Conservation (phyloP, 129 eudicot species). For the Artemisia annua region DNA sequence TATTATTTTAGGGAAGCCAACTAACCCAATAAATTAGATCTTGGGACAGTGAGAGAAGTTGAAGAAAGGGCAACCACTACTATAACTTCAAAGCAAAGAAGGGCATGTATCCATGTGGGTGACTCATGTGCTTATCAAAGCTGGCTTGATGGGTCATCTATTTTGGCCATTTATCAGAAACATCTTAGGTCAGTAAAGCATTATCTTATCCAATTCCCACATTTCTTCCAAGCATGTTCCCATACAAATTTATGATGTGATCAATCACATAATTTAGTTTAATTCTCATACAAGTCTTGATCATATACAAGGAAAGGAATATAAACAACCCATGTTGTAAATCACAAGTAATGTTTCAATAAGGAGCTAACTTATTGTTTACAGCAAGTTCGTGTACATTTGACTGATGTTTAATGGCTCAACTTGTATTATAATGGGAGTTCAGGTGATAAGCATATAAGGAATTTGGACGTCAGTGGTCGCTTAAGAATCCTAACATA, state of each 20-base stretch:
- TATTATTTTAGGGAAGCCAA: constrained; percentile 28
- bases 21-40: constrained; percentile 44
- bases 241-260: constrained; percentile 15
- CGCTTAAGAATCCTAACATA: background rate
- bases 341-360: too few species aligned
- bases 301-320: too few species aligned
- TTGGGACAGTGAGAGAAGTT: constrained; percentile 33
- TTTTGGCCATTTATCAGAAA: constrained; percentile 1
- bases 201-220: constrained; percentile 19
- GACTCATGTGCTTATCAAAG: constrained; percentile 20
- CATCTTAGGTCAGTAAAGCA: constrained; percentile 19
- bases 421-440: background rate
- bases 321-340: too few species aligned
- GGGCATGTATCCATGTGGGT: constrained; percentile 43
- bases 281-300: background rate
- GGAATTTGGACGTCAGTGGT: background rate
- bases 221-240: background rate
- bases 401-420: too few species aligned
- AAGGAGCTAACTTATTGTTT: too few species aligned
- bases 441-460: background rate
- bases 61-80: constrained; percentile 36
- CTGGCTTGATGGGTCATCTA: constrained; percentile 23
- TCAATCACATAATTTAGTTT: constrained; percentile 4
- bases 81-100: constrained; percentile 38
- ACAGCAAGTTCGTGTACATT: too few species aligned